Percentiles rank a stretch among this genome's conserved stretches.
Evolutionary conservation across 805 yeast genomes (phyloP).

Genomic region (Candida orba): DNA sequence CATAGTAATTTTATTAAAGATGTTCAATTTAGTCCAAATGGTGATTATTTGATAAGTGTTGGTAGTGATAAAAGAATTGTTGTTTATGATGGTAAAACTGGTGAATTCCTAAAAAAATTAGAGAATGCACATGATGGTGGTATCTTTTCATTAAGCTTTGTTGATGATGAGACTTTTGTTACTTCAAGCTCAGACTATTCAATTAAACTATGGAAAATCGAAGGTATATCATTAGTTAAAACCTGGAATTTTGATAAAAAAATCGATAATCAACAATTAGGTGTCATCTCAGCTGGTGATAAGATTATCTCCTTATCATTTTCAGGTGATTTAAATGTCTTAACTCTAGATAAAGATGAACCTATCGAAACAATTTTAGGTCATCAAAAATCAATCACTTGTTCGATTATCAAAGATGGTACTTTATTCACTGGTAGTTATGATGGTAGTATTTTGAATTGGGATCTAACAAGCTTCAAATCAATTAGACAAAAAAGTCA

Average conservation of each 20-base stretch:
- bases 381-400: conserved; percentile 78
- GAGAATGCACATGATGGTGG: conserved; percentile 62
- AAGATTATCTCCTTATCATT: conserved; percentile 59
- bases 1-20: conserved; percentile 78
- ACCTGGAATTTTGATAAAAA: conserved; percentile 44
- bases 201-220: conserved; percentile 58
- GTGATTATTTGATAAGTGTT: conserved; percentile 65
- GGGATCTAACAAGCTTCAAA: conserved; percentile 40
- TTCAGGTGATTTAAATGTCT: conserved; percentile 65
- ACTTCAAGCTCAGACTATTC: conserved; percentile 82
- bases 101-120: conserved; percentile 53
- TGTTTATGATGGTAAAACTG: conserved; percentile 81
- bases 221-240: conserved; percentile 33
- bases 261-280: conserved; percentile 68
- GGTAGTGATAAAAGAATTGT: conserved; percentile 78
- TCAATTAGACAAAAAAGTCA: conserved; percentile 42
- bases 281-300: conserved; percentile 61
- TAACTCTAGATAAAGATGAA: conserved; percentile 32
- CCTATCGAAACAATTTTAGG: conserved; percentile 45
- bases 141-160: conserved; percentile 72
- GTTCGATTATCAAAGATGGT: conserved; percentile 30
- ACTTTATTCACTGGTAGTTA: conserved; percentile 59
- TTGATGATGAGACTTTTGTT: conserved; percentile 50
- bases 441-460: conserved; percentile 66
- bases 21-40: conserved; percentile 77